Evolutionary conservation across 192 early-diverging fungal species (phyloP), one percentile per base, ranked within the genome.

Genomic region (Gonapodya prolifera): DNA sequence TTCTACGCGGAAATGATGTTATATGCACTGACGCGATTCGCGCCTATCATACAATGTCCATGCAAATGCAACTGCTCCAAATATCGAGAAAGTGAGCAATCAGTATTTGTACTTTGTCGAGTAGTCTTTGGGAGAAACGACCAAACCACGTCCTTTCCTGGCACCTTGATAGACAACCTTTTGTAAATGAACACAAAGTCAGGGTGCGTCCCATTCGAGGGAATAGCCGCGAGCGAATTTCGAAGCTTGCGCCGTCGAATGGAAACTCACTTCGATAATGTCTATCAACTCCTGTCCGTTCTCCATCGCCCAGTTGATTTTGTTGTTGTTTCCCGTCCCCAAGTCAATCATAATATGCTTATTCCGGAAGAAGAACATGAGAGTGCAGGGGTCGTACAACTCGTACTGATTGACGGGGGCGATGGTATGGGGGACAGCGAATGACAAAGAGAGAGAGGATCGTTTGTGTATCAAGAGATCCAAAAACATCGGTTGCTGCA

Each of bases 271-370:
- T 18, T 32, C 93, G 8, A 93, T 86, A 79, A 96, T 86, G 78
- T 96, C 96, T 77, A 99, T 98, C 85, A 99, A 83, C 80, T 99
- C 98, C 82, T 97, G 94, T 77, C 94, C 92, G 77, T 97, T 94
- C 69, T 94, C 93, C 32, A 99, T 82, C 0, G 94, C 88, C 96
- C 96, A 97, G 79, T 96, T 94, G 81, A 99, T 94, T 84, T 99
- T 99, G 85, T 99, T 99, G 86, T 99, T 99, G 82, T 99, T 96
- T 76, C 98, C 98, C 0, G 98, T 99, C 18, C 98, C 98, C 34
- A 98, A 81, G 90, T 99, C 98, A 31, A 99, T 89, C 96, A 97
- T 95, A 78, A 99, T 98, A 77, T 98, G 98, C 83, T 96, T 95
- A 85, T 98, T 98, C 33, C 94, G 82, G 79, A 89, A 94, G 78